Base-by-base conservation (phyloP, 1,284 basidiomycete species). In the Ustilago xerochloae region DNA sequence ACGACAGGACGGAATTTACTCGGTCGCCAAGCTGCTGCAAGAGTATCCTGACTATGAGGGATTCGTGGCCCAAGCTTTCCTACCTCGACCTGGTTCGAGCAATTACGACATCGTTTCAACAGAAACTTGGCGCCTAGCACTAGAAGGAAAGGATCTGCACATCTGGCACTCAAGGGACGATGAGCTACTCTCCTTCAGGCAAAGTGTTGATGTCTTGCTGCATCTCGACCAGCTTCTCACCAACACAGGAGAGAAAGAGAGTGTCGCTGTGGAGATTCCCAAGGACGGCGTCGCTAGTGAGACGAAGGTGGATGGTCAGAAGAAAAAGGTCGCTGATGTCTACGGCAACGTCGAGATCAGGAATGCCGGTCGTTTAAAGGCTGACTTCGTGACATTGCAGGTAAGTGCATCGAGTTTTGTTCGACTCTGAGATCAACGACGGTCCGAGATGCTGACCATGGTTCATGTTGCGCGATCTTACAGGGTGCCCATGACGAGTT, bases 21-120 rank as follows among this genome's bases (percentile, higher is more conserved):
- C 65, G 6, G 43, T 75, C 18, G 20, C 54, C 0, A 29, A 38
- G 2, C 59, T 75, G 8, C 58, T 75, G 24, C 45, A 56, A 51
- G 71, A 75, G 38, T 75, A 70, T 15, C 66, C 66, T 0, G 63
- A 69, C 52, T 75, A 75, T 33, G 55, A 65, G 32, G 53, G 63
- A 10, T 75, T 75, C 28, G 71, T 75, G 38, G 58, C 71, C 4
- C 71, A 75, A 47, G 71, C 71, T 0, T 75, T 75, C 43, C 51
- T 66, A 6, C 71, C 66, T 4, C 51, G 52, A 16, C 63, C 69
- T 2, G 58, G 53, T 1, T 63, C 69, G 0, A 54, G 51, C 59
- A 60, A 63, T 18, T 72, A 72, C 63, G 54, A 55, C 18, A 26
- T 50, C 6, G 69, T 72, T 7, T 72, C 69, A 2, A 41, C 50